A percentile compares a stretch with the other conserved stretches of the same genome.
phyloP scores from a whole-genome alignment of 805 yeast species.

The Saturnispora serradocipensis region DNA sequence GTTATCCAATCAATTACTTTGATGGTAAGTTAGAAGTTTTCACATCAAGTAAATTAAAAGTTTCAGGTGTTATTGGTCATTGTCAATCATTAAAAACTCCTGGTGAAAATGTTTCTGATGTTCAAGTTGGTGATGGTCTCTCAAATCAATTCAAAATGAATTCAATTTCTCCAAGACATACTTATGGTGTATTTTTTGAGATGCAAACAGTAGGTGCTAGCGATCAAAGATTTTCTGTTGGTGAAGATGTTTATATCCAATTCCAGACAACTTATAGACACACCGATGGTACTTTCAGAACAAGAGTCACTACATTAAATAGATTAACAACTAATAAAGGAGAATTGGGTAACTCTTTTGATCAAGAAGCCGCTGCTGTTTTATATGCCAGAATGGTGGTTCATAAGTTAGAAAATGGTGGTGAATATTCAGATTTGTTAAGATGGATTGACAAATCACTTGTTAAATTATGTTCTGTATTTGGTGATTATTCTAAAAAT shows the following conservation, averaged over 20 bases:
- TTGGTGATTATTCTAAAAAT: constrained; percentile 87
- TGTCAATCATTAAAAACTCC: constrained; percentile 67
- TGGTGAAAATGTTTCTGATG: constrained; percentile 72
- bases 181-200: constrained; percentile 87
- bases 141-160: constrained; percentile 84
- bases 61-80: constrained; percentile 91
- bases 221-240: constrained; percentile 32
- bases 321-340: constrained; percentile 43
- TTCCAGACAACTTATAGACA: constrained; percentile 91
- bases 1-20: constrained; percentile 81
- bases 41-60: constrained; percentile 78
- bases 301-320: constrained; percentile 81
- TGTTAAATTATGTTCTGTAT: constrained; percentile 82
- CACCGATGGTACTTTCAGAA: constrained; percentile 81
- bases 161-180: constrained; percentile 74
- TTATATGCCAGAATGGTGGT: constrained; percentile 87
- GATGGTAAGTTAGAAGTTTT: constrained; percentile 83
- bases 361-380: constrained; percentile 97
- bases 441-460: constrained; percentile 92
- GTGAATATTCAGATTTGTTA: constrained; percentile 65
- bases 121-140: constrained; percentile 91
- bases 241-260: constrained; percentile 42
- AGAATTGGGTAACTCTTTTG: constrained; percentile 60
- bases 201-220: constrained; percentile 44
- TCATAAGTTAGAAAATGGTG: constrained; percentile 78